A percentile compares a stretch with the other conserved stretches of the same genome.
These are phyloP conservation scores for Pythium plurisporium DNA, from an alignment of 352 stramenopile genomes.

Conservation along the genomic window DNA sequence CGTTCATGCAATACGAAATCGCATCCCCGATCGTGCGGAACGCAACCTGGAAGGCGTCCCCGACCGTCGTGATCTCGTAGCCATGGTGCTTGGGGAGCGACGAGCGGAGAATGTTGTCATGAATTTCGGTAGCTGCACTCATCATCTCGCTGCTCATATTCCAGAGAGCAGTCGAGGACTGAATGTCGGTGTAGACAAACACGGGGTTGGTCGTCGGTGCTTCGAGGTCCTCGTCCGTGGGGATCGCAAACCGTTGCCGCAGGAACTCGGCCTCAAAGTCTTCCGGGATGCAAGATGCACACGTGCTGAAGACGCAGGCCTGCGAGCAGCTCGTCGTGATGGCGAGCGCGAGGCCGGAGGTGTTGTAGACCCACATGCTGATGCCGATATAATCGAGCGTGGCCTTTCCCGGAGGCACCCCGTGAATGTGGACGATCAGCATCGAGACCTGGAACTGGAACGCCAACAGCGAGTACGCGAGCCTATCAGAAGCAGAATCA, in stretches of 20 bases:
- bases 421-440: slow-evolving; percentile 13
- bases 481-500: slow-evolving; percentile 20
- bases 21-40: slow-evolving; percentile 66
- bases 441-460: slow-evolving; percentile 43
- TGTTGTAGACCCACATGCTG: slow-evolving; percentile 8
- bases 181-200: slow-evolving; percentile 32
- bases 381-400: not conserved
- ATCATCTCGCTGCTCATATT: slow-evolving; percentile 30
- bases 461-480: slow-evolving; percentile 58
- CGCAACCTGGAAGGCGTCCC: slow-evolving; percentile 64
- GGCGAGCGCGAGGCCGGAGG: slow-evolving; percentile 1
- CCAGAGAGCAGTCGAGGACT: slow-evolving; percentile 14
- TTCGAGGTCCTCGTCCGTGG: slow-evolving; percentile 7
- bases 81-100: slow-evolving; percentile 38
- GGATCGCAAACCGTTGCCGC: not conserved
- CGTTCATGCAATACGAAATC: slow-evolving; percentile 24
- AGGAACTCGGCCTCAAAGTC: slow-evolving; percentile 16
- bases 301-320: slow-evolving; percentile 13
- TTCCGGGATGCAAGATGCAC: slow-evolving; percentile 1
- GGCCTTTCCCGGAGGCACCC: not conserved
- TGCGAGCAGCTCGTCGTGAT: slow-evolving; percentile 17
- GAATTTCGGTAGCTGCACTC: slow-evolving; percentile 18
- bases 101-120: slow-evolving; percentile 29
- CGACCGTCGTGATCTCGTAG: slow-evolving; percentile 73
- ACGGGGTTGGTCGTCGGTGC: slow-evolving; percentile 18